phyloP scores from a whole-genome alignment of 1,284 basidiomycete genomes.

The Phlebopus sp. region DNA sequence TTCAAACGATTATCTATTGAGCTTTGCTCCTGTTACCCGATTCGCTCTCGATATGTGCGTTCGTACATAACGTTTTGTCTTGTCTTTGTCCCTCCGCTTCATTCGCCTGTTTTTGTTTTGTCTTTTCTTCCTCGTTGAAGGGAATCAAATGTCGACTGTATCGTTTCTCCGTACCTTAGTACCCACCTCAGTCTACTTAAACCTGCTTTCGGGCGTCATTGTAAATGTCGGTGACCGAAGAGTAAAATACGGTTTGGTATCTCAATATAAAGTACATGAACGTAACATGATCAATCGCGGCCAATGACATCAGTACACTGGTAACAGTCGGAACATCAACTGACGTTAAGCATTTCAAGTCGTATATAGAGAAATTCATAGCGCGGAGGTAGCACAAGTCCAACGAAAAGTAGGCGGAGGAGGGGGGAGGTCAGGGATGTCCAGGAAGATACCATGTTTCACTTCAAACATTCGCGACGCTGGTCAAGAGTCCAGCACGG shows the following conservation, averaged over 20 bases:
- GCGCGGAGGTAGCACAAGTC: neutral
- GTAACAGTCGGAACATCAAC: constrained; percentile 1
- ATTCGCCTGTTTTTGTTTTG: constrained; percentile 33
- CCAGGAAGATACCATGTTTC: neutral
- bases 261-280: constrained; percentile 8
- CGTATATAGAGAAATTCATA: neutral
- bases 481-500: constrained; percentile 54
- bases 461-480: constrained; percentile 43
- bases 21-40: constrained; percentile 35
- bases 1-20: constrained; percentile 34
- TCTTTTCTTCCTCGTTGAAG: constrained; percentile 10
- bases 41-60: constrained; percentile 38
- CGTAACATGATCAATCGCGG: neutral
- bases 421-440: neutral
- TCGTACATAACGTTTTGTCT: constrained; percentile 35
- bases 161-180: constrained; percentile 7
- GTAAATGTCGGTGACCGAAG: neutral
- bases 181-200: constrained; percentile 11
- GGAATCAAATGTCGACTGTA: constrained; percentile 15
- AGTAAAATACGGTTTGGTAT: constrained; percentile 17
- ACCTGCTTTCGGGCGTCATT: constrained; percentile 1
- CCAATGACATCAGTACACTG: constrained; percentile 15
- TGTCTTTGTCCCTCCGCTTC: constrained; percentile 30
- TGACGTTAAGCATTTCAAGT: neutral
- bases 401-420: neutral